Evolutionary conservation across 139 green algal genomes (phyloP), one percentile per base, ranked within the genome.

Genomic region (Volvox africanus): DNA sequence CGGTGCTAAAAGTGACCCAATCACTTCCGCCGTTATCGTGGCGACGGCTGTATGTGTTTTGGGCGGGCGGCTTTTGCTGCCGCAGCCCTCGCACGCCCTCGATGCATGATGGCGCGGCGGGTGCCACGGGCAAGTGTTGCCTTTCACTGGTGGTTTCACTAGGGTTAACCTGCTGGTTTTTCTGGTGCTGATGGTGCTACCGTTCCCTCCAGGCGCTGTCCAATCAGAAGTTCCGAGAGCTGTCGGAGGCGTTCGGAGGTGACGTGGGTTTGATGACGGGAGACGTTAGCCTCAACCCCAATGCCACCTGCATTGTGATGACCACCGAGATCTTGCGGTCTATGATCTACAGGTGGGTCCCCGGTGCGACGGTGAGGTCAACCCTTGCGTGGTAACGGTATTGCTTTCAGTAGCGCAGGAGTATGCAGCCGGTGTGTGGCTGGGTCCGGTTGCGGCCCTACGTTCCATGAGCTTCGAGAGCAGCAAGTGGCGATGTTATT

Each of bases 201-300:
- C 24, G 11, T 28, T 73, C 65, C 65, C 65, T 12, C 94, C 94
- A 89, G 84, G 98, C 98, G 13, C 96, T 99, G 75, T 97, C 92
- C 94, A 99, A 99, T 94, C 98, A 99, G 90, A 99, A 99, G 94
- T 99, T 96, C 87, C 90, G 98, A 2, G 98, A 99, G 93, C 95
- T 99, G 80, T 84, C 79, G 0, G 97, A 98, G 92, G 95, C 97
- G 88, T 99, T 99, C 88, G 37, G 32, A 28, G 89, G 84, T 19
- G 97, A 99, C 68, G 88, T 97, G 30, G 94, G 96, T 24, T 91
- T 98, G 21, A 97, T 98, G 96, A 98, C 97, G 82, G 98, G 98
- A 3, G 98, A 99, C 85, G 98, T 99, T 20, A 96, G 94, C 37
- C 95, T 99, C 76, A 97, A 99, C 91, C 95, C 96, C 28, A 97